Conservation (phyloP, 208 protist genomes). For the Wallacemonas collosoma region DNA sequence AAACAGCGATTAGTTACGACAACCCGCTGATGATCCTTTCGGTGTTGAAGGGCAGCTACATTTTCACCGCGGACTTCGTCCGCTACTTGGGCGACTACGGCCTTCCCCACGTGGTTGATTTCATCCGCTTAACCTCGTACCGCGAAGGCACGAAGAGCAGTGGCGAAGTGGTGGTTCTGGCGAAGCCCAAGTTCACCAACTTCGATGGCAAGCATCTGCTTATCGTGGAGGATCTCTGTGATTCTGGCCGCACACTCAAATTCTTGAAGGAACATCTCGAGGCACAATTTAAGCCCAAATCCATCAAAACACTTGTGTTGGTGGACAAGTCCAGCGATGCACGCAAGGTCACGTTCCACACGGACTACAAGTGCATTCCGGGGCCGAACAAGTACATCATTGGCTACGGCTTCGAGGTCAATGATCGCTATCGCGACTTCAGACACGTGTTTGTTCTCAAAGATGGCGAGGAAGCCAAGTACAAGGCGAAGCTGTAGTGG, state of each 20-base stretch:
- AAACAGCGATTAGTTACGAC: slow-evolving; percentile 64
- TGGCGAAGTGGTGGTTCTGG: slow-evolving; percentile 59
- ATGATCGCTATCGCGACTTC: slow-evolving; percentile 82
- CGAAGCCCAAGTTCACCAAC: slow-evolving; percentile 57
- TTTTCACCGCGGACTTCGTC: slow-evolving; percentile 90
- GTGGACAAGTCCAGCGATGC: slow-evolving; percentile 75
- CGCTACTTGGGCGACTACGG: slow-evolving; percentile 72
- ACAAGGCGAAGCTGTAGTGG: slow-evolving; percentile 53
- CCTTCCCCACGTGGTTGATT: slow-evolving; percentile 83
- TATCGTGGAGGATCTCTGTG: slow-evolving; percentile 90
- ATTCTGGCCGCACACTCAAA: slow-evolving; percentile 78
- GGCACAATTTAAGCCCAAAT: slow-evolving; percentile 49
- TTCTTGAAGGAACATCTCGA: slow-evolving; percentile 57
- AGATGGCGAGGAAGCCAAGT: slow-evolving; percentile 57
- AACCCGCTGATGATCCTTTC: slow-evolving; percentile 88
- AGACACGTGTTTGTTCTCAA: slow-evolving; percentile 83
- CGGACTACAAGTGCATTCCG: slow-evolving; percentile 65
- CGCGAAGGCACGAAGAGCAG: slow-evolving; percentile 61
- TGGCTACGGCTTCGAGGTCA: slow-evolving; percentile 93
- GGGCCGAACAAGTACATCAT: slow-evolving; percentile 86
- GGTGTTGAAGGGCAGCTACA: slow-evolving; percentile 91
- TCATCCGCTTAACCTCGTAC: slow-evolving; percentile 84
- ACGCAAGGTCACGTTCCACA: slow-evolving; percentile 50
- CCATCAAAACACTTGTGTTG: slow-evolving; percentile 72
- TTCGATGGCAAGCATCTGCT: slow-evolving; percentile 84